These are phyloP conservation scores for Pichia norvegensis DNA, from an alignment of 1,139 yeast species.

Conservation along the genomic window DNA sequence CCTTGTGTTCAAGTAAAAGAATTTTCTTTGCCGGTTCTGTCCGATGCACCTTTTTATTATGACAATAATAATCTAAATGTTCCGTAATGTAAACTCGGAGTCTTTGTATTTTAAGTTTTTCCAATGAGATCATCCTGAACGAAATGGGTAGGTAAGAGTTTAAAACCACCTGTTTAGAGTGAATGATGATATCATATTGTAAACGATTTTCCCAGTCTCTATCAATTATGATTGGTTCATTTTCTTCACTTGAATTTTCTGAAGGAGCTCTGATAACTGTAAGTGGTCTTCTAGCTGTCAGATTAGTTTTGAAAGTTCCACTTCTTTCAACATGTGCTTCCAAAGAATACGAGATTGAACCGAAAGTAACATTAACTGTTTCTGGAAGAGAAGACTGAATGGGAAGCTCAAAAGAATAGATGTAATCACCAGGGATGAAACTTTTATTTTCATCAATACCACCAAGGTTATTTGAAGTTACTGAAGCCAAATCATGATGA, in stretches of 20 bases:
- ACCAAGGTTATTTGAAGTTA: conserved; percentile 12
- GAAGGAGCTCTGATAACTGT: conserved; percentile 68
- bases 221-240: conserved; percentile 86
- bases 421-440: conserved; percentile 76
- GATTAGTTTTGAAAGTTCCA: conserved; percentile 79
- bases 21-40: conserved; percentile 83
- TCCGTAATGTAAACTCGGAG: conserved; percentile 81
- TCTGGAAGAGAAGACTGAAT: conserved; percentile 81
- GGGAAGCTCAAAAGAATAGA: conserved; percentile 86
- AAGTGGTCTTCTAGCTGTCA: conserved; percentile 58
- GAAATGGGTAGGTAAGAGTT: conserved; percentile 81
- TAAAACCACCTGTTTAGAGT: conserved; percentile 77
- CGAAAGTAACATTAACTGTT: conserved; percentile 69
- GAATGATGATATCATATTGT: conserved; percentile 81
- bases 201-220: conserved; percentile 92
- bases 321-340: conserved; percentile 64
- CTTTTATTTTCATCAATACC: conserved; percentile 31
- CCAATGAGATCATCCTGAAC: conserved; percentile 76
- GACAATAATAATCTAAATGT: conserved; percentile 82
- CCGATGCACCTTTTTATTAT: conserved; percentile 78
- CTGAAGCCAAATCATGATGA: conserved; percentile 15
- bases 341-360: conserved; percentile 61
- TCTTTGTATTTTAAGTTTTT: conserved; percentile 80
- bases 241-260: conserved; percentile 73
- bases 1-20: conserved; percentile 70